Percentiles rank a stretch among this genome's conserved stretches.
phyloP scores from a whole-genome alignment of 2,329 filamentous ascomycete species.

The Talaromyces sp. region DNA sequence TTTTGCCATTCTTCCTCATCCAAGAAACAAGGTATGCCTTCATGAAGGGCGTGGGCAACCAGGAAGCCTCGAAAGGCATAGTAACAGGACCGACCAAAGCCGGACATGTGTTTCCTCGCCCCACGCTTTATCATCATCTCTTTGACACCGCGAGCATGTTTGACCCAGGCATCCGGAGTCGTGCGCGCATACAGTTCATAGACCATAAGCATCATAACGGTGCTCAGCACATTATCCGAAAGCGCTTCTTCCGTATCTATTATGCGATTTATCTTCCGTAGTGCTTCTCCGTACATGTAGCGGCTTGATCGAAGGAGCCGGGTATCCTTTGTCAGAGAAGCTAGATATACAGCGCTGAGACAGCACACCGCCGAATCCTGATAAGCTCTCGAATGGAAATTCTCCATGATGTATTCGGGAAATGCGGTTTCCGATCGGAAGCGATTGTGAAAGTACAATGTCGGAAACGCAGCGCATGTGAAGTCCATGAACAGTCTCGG shows the following conservation, averaged over 20 bases:
- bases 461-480: constrained; percentile 29
- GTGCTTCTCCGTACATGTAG: constrained; percentile 31
- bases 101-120: constrained; percentile 32
- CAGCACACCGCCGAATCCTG: constrained; percentile 27
- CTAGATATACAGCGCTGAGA: constrained; percentile 30
- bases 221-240: constrained; percentile 35
- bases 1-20: constrained; percentile 37
- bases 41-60: constrained; percentile 35
- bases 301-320: constrained; percentile 30
- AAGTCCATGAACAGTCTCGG: constrained; percentile 32
- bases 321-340: constrained; percentile 25
- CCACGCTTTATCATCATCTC: constrained; percentile 38
- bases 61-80: constrained; percentile 38
- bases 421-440: constrained; percentile 30
- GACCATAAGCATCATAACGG: constrained; percentile 36
- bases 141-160: constrained; percentile 37
- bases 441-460: constrained; percentile 32
- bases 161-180: constrained; percentile 37
- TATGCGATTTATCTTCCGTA: constrained; percentile 32
- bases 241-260: constrained; percentile 33
- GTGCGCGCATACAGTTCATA: constrained; percentile 41
- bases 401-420: constrained; percentile 30
- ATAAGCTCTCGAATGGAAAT: constrained; percentile 22
- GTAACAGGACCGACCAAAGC: constrained; percentile 37
- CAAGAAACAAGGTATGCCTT: constrained; percentile 37